Base-by-base conservation (phyloP, 768 basidiomycete species). In the Botryobasidium botryosum region DNA sequence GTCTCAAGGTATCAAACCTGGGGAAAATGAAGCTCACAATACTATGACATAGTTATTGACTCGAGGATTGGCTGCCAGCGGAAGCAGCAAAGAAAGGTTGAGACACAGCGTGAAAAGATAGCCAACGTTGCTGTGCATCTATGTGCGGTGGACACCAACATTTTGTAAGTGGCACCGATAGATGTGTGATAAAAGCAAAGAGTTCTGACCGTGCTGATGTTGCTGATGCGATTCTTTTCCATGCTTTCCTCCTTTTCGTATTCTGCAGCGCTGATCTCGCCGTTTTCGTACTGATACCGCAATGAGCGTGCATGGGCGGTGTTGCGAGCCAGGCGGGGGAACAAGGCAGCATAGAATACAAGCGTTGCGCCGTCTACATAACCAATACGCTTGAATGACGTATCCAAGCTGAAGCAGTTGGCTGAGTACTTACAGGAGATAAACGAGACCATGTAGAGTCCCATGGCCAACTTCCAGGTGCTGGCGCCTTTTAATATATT, bases 191-290 rank as follows among this genome's bases (percentile, higher is more conserved):
- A 10, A 20, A 32, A n/a, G 15, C 32, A 27, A 33, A 20, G 48
- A 35, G 8, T 3, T 51, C 68, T 39, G 38, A 83, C 83, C 35
- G 79, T 85, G 55, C 77, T 80, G 50, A 85, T 80, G 53, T 84
- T 86, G 55, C 83, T 82, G 47, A 88, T 79, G 50, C 76, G 63
- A 49, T 84, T 88, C 68, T 84, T 84, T 62, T 86, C 80, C 35
- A 86, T 53, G 26, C 77, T 79, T 53, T 85, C 81, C 53, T 81
- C 81, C 15, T 51, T 55, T 53, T 85, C 83, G 51, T 79, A 84
- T 50, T 70, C 75, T 44, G 77, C 77, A 12, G 62, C 59, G 0
- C 64, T 53, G 8, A 77, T 72, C 47, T 77, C 70, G 0, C 78
- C 77, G 0, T 63, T 64, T 40, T 77, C 75, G 44, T 70, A 75